Evolutionary conservation across 352 stramenopile genomes (phyloP), one percentile per base, ranked within the genome.

Genomic region (Phytophthora chlamydospora): DNA sequence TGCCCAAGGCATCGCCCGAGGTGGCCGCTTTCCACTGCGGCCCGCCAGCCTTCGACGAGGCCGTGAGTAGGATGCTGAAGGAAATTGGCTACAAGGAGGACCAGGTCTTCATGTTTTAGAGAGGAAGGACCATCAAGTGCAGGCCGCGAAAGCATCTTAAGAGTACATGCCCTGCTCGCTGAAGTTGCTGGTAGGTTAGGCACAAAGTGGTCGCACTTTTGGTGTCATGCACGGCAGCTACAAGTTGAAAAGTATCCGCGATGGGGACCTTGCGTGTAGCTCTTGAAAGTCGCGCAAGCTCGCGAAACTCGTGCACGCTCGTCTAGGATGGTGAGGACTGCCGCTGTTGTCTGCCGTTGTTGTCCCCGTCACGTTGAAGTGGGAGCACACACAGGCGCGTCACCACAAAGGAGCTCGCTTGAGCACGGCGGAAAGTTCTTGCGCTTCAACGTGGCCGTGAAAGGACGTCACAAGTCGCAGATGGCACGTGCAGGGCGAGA

Each of bases 1-100:
- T 92, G 16, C 83, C 85, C 0, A 63, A 69, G 3, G 39, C 38
- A 1, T 68, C 71, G 5, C 39, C 73, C 8, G 58, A 78, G 5
- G 69, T 89, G 24, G 85, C 80, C 29, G 78, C 74, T 33, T 88
- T 95, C 52, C 72, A 91, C 36, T 95, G 84, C 44, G 86, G 86
- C 4, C 83, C 86, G 10, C 83, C 82, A 1, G 63, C 70, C 42
- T 95, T 93, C 67, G 84, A 95, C 32, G 77, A 90, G 50, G 71
- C 76, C 12, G 68, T 95, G 12, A 58, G 47, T 6, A 17, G 24
- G 0, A 71, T 80, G 39, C 62, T 93, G 34, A 75, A 64, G 14
- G 62, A 71, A 7, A 66, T 92, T 12, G 62, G 77, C 33, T 93
- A 80, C 41, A 49, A 62, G 9, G 67, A 77, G 10, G 65, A 62